Conservation (phyloP, 805 yeast genomes). For the Huiozyma sinensis region DNA sequence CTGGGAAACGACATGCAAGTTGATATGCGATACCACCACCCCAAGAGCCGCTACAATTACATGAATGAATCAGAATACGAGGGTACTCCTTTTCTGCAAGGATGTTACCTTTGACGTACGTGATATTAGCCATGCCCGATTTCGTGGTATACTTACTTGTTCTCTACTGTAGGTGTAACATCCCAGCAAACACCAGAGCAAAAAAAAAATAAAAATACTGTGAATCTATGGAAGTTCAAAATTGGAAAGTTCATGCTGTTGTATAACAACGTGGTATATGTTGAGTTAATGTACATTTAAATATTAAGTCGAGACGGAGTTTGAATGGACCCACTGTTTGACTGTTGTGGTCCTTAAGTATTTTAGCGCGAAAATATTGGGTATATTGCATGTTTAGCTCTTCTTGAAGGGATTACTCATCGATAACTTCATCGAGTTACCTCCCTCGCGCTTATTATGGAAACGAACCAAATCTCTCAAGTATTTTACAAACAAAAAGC, state of each 20-base stretch:
- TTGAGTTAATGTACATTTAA: too few species aligned
- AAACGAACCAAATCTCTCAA: conserved; percentile 32
- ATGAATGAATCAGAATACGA: conserved; percentile 60
- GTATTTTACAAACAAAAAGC: conserved; percentile 43
- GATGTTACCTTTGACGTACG: conserved; percentile 14
- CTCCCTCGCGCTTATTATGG: conserved; percentile 30
- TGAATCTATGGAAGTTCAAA: too few species aligned
- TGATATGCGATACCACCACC: conserved; percentile 73
- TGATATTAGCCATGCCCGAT: conserved; percentile 7
- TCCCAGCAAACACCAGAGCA: too few species aligned
- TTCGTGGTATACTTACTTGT: background rate
- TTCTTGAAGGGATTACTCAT: conserved; percentile 5
- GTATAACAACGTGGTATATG: too few species aligned
- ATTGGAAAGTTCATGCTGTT: too few species aligned
- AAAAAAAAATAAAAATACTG: too few species aligned
- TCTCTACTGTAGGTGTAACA: too few species aligned
- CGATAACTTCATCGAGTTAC: conserved; percentile 16
- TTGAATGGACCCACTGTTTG: too few species aligned
- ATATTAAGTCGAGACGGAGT: too few species aligned
- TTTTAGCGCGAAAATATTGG: background rate
- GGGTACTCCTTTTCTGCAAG: conserved; percentile 14
- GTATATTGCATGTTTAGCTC: background rate
- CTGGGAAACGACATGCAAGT: conserved; percentile 44
- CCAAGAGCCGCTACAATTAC: conserved; percentile 73
- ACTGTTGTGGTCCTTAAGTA: too few species aligned